Conservation (phyloP, 345 rosid species). For the Hevea brasiliensis region DNA sequence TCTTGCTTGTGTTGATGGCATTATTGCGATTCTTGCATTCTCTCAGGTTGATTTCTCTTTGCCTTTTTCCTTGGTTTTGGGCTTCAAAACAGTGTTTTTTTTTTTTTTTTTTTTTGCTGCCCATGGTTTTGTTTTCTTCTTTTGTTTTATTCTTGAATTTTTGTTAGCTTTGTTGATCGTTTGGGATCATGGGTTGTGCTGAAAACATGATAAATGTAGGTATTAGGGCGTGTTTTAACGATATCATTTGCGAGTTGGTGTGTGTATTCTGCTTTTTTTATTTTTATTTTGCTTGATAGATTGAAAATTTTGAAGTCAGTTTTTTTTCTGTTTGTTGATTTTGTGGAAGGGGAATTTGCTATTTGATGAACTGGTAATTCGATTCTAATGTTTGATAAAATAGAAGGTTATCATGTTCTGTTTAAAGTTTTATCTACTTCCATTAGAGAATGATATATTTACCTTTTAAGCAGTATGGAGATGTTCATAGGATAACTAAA, state of each 20-base stretch:
- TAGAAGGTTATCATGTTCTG: neutral
- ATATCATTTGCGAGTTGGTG: neutral
- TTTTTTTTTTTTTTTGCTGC: too few species aligned
- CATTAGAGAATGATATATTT: neutral
- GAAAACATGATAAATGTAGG: slow-evolving; percentile 3
- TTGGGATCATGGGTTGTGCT: neutral
- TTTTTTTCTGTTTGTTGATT: neutral
- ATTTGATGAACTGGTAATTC: neutral
- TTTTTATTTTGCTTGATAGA: neutral
- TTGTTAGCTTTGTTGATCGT: neutral
- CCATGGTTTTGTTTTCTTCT: neutral
- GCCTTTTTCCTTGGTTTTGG: neutral
- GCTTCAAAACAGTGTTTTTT: neutral
- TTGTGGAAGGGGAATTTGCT: neutral
- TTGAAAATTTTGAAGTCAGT: neutral
- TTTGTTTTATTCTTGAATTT: neutral
- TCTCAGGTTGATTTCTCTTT: slow-evolving; percentile 40
- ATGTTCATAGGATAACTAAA: neutral
- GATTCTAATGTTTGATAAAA: neutral
- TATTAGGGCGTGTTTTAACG: neutral
- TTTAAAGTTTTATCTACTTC: neutral
- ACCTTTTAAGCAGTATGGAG: neutral
- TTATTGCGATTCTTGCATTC: slow-evolving; percentile 45
- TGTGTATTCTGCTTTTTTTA: neutral
- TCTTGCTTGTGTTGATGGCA: slow-evolving; percentile 44